Conservation (phyloP, 2,329 filamentous ascomycete genomes). For the Akanthomyces dipterigenus region DNA sequence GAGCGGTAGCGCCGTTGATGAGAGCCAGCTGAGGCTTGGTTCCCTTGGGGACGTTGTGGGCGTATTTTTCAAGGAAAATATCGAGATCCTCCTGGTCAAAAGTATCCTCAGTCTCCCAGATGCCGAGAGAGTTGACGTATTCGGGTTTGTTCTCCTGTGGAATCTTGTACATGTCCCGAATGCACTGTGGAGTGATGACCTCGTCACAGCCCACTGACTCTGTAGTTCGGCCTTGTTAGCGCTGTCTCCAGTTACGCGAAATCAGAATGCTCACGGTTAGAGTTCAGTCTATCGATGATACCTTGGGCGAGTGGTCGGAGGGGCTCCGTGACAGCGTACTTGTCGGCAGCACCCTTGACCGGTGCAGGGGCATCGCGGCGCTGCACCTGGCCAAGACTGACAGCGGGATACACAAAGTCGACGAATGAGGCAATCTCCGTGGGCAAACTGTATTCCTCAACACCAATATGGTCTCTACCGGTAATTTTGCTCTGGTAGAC, state of each 20-base stretch:
- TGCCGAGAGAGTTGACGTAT: slow-evolving; percentile 38
- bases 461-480: slow-evolving; percentile 29
- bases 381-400: slow-evolving; percentile 26
- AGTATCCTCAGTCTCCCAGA: slow-evolving; percentile 47
- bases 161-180: slow-evolving; percentile 40
- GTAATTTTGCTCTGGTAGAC: slow-evolving; percentile 36
- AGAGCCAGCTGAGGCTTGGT: slow-evolving; percentile 13
- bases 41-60: slow-evolving; percentile 9
- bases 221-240: neutral
- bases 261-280: neutral
- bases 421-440: slow-evolving; percentile 28
- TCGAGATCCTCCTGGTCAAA: slow-evolving; percentile 43
- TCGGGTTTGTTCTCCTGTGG: slow-evolving; percentile 26
- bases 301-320: neutral
- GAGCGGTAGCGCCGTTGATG: slow-evolving; percentile 14
- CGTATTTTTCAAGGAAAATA: slow-evolving; percentile 39
- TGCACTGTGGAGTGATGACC: slow-evolving; percentile 51
- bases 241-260: neutral
- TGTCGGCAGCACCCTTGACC: neutral
- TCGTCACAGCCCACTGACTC: slow-evolving; percentile 34
- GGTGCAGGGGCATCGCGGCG: neutral
- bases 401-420: slow-evolving; percentile 34
- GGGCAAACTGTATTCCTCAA: slow-evolving; percentile 34
- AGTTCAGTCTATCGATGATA: slow-evolving; percentile 1
- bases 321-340: slow-evolving; percentile 9